Evolutionary conservation across 306 rosid genomes (phyloP).

Genomic region (Astragalus membranaceus): DNA sequence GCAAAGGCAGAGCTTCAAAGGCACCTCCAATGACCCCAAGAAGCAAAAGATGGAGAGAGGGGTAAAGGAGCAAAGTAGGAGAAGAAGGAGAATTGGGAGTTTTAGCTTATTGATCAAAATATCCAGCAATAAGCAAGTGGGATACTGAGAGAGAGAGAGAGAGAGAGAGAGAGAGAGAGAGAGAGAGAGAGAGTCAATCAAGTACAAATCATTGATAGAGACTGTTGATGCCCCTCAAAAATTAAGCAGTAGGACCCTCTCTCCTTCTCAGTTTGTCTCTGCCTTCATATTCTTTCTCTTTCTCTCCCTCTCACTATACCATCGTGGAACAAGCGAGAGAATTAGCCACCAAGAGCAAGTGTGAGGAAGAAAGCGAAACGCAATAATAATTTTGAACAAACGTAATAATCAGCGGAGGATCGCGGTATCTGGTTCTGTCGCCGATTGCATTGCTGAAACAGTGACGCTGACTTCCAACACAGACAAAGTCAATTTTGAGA

Average conservation of each 20-base stretch:
- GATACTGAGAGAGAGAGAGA: constrained; percentile 6
- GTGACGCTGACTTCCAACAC: constrained; percentile 4
- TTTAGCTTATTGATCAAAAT: constrained; percentile 19
- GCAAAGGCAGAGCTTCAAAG: neutral
- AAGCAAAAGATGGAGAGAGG: neutral
- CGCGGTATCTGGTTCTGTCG: neutral
- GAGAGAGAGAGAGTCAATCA: constrained; percentile 6
- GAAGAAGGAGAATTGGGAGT: neutral
- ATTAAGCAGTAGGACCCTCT: constrained; percentile 50
- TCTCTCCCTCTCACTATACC: neutral
- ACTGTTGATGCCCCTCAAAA: constrained; percentile 60
- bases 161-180: constrained; percentile 26
- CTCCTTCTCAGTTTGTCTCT: constrained; percentile 18
- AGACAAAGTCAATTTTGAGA: neutral
- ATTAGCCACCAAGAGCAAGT: neutral
- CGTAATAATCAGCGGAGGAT: neutral
- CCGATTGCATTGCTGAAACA: constrained; percentile 7
- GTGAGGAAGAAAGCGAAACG: neutral
- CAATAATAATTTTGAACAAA: constrained; percentile 25
- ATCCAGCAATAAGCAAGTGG: constrained; percentile 15
- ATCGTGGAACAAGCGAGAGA: constrained; percentile 24
- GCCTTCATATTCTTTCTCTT: neutral
- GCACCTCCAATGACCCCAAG: neutral
- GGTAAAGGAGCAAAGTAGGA: neutral
- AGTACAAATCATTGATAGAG: constrained; percentile 47